A percentile compares a stretch with the other conserved stretches of the same genome.
Evolutionary conservation across 2,329 filamentous ascomycete species (phyloP).

Genomic region (Macrophomina phaseolina): DNA sequence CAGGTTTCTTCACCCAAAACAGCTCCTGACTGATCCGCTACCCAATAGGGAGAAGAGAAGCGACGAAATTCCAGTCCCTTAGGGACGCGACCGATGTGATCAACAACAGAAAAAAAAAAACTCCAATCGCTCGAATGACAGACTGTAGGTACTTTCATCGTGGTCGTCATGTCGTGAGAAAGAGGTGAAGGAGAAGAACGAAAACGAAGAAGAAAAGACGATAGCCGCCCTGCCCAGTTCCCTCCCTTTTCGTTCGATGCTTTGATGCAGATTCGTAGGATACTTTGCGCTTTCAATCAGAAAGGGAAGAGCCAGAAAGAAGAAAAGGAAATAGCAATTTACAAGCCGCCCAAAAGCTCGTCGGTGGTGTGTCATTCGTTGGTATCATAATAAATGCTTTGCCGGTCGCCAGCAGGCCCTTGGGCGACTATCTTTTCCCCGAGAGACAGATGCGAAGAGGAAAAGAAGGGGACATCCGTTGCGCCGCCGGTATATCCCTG

Average conservation of each 20-base stretch:
- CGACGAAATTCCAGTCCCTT: background rate
- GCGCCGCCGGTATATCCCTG: conserved; percentile 11
- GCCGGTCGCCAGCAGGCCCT: background rate
- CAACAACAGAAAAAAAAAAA: background rate
- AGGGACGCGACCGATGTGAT: background rate
- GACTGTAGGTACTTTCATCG: background rate
- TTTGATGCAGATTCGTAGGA: conserved; percentile 6
- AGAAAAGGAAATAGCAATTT: conserved; percentile 7
- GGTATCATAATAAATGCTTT: conserved; percentile 9
- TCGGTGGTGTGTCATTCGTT: background rate
- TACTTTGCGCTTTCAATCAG: conserved; percentile 6
- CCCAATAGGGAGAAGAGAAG: background rate
- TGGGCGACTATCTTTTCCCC: conserved; percentile 12
- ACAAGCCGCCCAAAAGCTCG: conserved; percentile 20
- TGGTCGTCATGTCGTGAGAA: conserved; percentile 5
- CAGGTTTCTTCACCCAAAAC: background rate
- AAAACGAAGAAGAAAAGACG: background rate
- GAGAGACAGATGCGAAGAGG: background rate
- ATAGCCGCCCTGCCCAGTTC: conserved; percentile 7
- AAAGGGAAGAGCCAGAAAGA: background rate
- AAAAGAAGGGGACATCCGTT: background rate
- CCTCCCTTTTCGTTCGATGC: conserved; percentile 14
- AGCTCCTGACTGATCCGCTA: background rate
- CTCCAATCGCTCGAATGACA: conserved; percentile 1
- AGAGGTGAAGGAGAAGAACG: background rate